Base-by-base conservation (phyloP, 768 basidiomycete genomes). In the Kwoniella sp. region DNA sequence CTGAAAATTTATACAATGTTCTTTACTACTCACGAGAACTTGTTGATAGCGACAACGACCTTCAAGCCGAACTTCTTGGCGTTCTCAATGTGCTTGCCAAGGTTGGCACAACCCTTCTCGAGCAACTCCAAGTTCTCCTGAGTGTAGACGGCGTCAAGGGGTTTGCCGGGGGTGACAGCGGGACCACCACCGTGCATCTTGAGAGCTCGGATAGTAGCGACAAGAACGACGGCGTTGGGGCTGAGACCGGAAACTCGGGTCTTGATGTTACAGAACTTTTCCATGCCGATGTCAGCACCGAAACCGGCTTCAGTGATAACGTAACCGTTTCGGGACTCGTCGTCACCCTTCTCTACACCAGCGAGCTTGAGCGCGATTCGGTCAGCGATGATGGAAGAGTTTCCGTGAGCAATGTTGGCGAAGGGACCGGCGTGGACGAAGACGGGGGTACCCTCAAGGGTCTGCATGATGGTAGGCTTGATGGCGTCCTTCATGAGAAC, bases 111-210 rank as follows among this genome's bases (percentile, higher is more conserved):
- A 37, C 95, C 95, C 78, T 90, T 89, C 79, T 88, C 87, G 58
- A 99, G 87, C 12, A 87, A 90, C 63, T 88, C 88, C 54, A 97
- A 85, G 77, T 97, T 87, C 82, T 98, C 95, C 77, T 90, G 89
- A 64, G 90, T 91, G 80, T 99, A 99, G 47, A 91, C 92, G 51
- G 91, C 91, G 68, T 90, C 89, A 46, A 98, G 85, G 24, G 94
- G 86, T 80, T 96, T 97, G 55, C 95, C 95, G 26, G 95, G 95
- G 1, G 90, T 90, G 57, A 98, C 94, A 25, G 96, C 93, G 5
- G 95, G 95, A 63, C 90, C 96, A 64, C 95, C 95, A 47, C 95
- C 95, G 78, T 99, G 95, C 95, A 99, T 99, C 85, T 98, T 99
- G 65, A 99, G 83, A 22, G 95, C 95, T 69, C 95, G 90, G 27